These are phyloP conservation scores for Malassezia caprae DNA, from an alignment of 1,284 basidiomycete species.

Conservation along the genomic window DNA sequence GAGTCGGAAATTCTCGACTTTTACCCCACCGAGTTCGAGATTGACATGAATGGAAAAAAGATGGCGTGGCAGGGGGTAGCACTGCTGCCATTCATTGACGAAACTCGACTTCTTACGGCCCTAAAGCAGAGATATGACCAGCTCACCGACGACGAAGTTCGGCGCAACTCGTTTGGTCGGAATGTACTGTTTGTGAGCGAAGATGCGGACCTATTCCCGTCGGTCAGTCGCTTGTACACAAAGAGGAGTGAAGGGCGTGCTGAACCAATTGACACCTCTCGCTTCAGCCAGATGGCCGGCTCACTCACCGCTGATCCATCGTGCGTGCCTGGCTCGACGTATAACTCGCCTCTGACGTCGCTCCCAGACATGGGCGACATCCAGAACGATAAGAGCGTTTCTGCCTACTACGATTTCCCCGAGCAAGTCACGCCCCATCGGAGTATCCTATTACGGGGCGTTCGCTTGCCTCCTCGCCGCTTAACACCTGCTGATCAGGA, in stretches of 20 bases:
- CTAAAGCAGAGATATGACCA: conserved; percentile 65
- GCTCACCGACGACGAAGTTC: conserved; percentile 69
- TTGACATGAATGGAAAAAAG: conserved; percentile 99
- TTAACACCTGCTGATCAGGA: conserved; percentile 69
- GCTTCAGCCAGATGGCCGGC: conserved; percentile 71
- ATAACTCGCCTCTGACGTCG: conserved; percentile 61
- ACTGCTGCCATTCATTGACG: conserved; percentile 88
- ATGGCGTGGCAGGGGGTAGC: conserved; percentile 99
- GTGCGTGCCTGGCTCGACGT: conserved; percentile 83
- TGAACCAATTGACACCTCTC: conserved; percentile 58
- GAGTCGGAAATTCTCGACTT: conserved; percentile 92
- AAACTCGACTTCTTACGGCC: conserved; percentile 60
- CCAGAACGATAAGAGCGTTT: conserved; percentile 72
- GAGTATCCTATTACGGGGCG: conserved; percentile 70
- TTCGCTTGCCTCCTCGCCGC: conserved; percentile 57
- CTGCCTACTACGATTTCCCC: conserved; percentile 80
- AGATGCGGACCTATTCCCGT: conserved; percentile 72
- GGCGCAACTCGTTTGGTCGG: conserved; percentile 75
- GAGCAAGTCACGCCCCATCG: conserved; percentile 73
- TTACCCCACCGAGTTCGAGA: conserved; percentile 81
- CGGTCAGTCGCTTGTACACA: conserved; percentile 72
- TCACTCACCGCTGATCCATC: conserved; percentile 69
- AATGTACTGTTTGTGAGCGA: conserved; percentile 76
- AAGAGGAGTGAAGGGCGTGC: conserved; percentile 58
- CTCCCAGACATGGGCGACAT: conserved; percentile 58